Base-by-base conservation (phyloP, 495 filamentous ascomycete species). In the Entonaema liquescens region DNA sequence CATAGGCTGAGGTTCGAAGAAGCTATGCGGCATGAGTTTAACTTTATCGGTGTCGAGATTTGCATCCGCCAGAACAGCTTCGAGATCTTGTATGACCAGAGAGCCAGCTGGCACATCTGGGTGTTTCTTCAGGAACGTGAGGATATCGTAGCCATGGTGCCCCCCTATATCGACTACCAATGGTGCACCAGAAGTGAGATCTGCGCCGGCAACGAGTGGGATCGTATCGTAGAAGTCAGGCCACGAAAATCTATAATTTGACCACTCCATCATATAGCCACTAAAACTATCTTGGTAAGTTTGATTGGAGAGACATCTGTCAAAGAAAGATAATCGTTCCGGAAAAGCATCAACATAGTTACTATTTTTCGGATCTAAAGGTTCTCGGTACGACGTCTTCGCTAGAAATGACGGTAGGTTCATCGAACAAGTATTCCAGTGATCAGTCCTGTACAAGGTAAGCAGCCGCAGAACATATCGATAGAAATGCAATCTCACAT, bases 91-190 rank as follows among this genome's bases (percentile, higher is more conserved):
- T 5, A 84, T 68, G n/a, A 84, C 64, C 5, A 83, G 65, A 33
- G 72, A 76, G 6, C 79, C 79, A 3, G 53, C 59, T 17, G 75
- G 73, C 0, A 73, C 36, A 55, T 74, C 66, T n/a, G 82, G 80
- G 38, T 74, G 77, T 38, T 77, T 80, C 1, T 54, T 60, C 5
- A 76, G 47, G 35, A 84, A 72, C 9, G 47, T 69, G n/a, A 63
- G 52, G 17, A 83, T 56, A 57, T 83, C 79, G 50, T 80, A 71
- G 13, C 83, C 83, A 2, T 73, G 71, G 26, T 80, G 77, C 2
- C 82, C 83, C n/a, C 79, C 82, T 2, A 85, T 68, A 54, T 85
- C 82, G 13, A 85, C 80, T 5, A 83, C n/a, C 11, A 84, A 40
- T 9, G 75, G 63, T 28, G 29, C 25, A 2, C 65, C 62, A 36